Base-by-base conservation (phyloP, 1,139 yeast species). In the Pichia sp. region DNA sequence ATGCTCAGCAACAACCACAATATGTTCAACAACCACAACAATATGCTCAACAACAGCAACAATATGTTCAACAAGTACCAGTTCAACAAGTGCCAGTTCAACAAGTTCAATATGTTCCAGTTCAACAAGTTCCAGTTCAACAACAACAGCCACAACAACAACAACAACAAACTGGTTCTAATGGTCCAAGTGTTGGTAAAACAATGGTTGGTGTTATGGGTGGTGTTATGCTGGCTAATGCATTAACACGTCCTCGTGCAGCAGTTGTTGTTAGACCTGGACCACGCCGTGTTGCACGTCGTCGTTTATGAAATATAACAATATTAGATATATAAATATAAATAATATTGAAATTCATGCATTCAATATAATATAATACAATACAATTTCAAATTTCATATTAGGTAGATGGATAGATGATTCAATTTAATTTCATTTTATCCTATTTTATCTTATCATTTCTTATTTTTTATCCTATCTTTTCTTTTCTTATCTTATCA, bases 141-240 rank as follows among this genome's bases (percentile, higher is more conserved):
- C 30, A 20, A 12, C 24, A 35, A 24, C 30, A 20, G 11, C 36
- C 20, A 6, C 31, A 25, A 16, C 42, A 27, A 28, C 29, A 39
- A 12, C 30, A 11, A 20, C 30, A 12, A 16, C 35, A 30, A 27
- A n/a, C 29, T 24, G 29, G 9, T 26, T 23, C 16, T 11, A 6
- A 11, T 16, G 46, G 49, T 25, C n/a, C 32, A 20, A 31, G 34
- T 20, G 36, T 40, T 31, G 48, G 35, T 3, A 40, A 46, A 11
- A 46, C 49, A 4, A 42, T 40, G 28, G n/a, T 42, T 23, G 49
- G 49, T 27, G 46, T 46, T 2, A 41, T 33, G 5, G 46, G 43
- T 16, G 49, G 49, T 16, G 20, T 46, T 2, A 10, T 46, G 28
- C 34, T 46, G 12, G 49, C 49, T 1, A 46, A 40, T 16, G 47